Percentiles rank a stretch among this genome's conserved stretches.
Evolutionary conservation across 805 yeast genomes (phyloP).

Genomic region (Cyberlindnera xylosilytica): DNA sequence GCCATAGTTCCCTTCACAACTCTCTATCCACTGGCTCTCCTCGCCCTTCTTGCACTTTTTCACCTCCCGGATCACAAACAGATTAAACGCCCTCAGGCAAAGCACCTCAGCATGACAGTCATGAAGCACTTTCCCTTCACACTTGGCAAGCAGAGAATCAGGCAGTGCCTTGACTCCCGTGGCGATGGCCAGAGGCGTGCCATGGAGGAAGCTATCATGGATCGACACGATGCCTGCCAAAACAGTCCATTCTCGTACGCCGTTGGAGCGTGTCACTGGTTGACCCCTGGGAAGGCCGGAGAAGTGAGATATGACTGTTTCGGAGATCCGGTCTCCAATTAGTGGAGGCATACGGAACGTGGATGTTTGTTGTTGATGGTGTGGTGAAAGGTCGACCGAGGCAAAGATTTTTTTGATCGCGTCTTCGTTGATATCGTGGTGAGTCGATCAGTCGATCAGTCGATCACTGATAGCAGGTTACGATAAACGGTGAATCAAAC

Average conservation of each 20-base stretch:
- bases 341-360: not conserved
- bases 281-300: conserved; percentile 39
- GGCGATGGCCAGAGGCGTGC: conserved; percentile 36
- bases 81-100: conserved; percentile 66
- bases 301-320: conserved; percentile 8
- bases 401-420: too few species aligned
- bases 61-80: conserved; percentile 20
- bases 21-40: conserved; percentile 13
- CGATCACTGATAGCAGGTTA: too few species aligned
- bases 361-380: not conserved
- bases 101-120: conserved; percentile 91
- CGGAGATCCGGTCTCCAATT: conserved; percentile 7
- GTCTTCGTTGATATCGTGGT: too few species aligned
- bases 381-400: too few species aligned
- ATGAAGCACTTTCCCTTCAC: conserved; percentile 66
- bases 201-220: conserved; percentile 6
- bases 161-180: conserved; percentile 87
- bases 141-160: conserved; percentile 39
- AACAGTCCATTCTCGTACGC: conserved; percentile 78
- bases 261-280: conserved; percentile 61
- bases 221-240: conserved; percentile 66
- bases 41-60: conserved; percentile 6
- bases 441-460: too few species aligned
- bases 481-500: too few species aligned
- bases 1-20: not conserved